A percentile compares a stretch with the other conserved stretches of the same genome.
Evolutionary conservation across 1,139 yeast genomes (phyloP).

Genomic region (Yamadazyma buinensis): DNA sequence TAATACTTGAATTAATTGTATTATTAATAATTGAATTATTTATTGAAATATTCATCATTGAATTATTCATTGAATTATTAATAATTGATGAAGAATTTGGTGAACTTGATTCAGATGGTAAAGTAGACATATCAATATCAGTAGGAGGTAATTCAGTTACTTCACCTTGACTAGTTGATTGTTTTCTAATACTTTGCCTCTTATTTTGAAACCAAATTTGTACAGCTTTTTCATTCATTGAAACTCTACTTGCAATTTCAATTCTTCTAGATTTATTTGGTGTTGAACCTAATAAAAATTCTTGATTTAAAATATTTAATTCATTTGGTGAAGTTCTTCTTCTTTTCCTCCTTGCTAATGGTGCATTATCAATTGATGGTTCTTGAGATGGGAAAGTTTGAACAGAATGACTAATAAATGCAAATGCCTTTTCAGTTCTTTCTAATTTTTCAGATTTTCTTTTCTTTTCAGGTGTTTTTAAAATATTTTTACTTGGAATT

Average conservation of each 20-base stretch:
- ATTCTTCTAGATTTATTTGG: slow-evolving; percentile 76
- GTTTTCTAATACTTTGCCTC: slow-evolving; percentile 76
- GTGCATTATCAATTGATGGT: slow-evolving; percentile 85
- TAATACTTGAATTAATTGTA: slow-evolving; percentile 13
- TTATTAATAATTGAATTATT: slow-evolving; percentile 3
- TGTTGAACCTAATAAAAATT: slow-evolving; percentile 71
- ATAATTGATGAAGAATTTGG: slow-evolving; percentile 1
- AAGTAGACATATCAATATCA: slow-evolving; percentile 5
- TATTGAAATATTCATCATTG: slow-evolving; percentile 14
- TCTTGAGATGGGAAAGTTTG: slow-evolving; percentile 80
- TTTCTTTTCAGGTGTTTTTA: slow-evolving; percentile 4
- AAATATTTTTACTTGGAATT: not conserved
- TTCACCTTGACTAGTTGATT: slow-evolving; percentile 37
- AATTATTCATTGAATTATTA: slow-evolving; percentile 7
- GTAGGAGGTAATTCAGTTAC: slow-evolving; percentile 44
- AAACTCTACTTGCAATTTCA: slow-evolving; percentile 72
- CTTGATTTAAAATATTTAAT: slow-evolving; percentile 71
- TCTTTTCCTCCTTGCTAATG: slow-evolving; percentile 87
- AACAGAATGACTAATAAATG: slow-evolving; percentile 89
- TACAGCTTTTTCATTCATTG: slow-evolving; percentile 95
- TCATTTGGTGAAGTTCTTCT: slow-evolving; percentile 93
- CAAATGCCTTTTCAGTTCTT: slow-evolving; percentile 49
- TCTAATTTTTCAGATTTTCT: slow-evolving; percentile 6
- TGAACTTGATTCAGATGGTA: slow-evolving; percentile 1
- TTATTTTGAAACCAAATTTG: slow-evolving; percentile 98